Base-by-base conservation (phyloP, 129 eudicot genomes). In the Pittosporum tobira region DNA sequence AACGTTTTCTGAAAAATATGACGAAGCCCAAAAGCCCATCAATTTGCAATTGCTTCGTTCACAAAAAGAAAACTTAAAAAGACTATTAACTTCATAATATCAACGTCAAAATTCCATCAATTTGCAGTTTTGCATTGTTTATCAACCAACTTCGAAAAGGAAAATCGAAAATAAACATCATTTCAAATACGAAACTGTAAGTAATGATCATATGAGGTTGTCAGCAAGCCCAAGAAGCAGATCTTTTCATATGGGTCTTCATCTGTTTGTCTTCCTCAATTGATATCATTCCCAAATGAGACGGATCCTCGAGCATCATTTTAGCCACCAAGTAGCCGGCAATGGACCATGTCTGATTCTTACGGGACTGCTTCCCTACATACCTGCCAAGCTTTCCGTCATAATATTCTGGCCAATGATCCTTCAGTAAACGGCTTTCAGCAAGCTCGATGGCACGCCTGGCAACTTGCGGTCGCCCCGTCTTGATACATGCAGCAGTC, bases 281-380 rank as follows among this genome's bases (percentile, higher is more conserved):
- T 14, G 97, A 80, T 25, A 90, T 82, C 97, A 90, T 90, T 23
- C 94, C 95, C 73, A 90, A 67, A 75, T 90, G 97, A 31, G 97
- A 85, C 15, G 97, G 95, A 71, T 90, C 97, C 62, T 90, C 97
- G 11, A 90, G 85, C 95, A 90, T 80, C 95, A 90, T 85, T 57
- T 83, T 90, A 5, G 95, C 97, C 61, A 90, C 97, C 77, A 90
- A 64, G 61, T 90, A 90, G 53, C 97, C 95, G 1, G 97, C 97
- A 28, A 85, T 75, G 6, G 97, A 90, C 97, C 97, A 90, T 6
- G 97, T 90, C 65, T 90, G 97, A 80, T 68, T 67, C 61, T 85
- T 90, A 0, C 97, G 95, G 2, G 97, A 81, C 54, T 90, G 97
- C 78, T 90, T 90, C 15, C 97, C 97, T 4, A 85, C 48, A 53